A percentile compares a stretch with the other conserved stretches of the same genome.
phyloP scores from a whole-genome alignment of 2,329 filamentous ascomycete species.

The Curvularia spicifera region DNA sequence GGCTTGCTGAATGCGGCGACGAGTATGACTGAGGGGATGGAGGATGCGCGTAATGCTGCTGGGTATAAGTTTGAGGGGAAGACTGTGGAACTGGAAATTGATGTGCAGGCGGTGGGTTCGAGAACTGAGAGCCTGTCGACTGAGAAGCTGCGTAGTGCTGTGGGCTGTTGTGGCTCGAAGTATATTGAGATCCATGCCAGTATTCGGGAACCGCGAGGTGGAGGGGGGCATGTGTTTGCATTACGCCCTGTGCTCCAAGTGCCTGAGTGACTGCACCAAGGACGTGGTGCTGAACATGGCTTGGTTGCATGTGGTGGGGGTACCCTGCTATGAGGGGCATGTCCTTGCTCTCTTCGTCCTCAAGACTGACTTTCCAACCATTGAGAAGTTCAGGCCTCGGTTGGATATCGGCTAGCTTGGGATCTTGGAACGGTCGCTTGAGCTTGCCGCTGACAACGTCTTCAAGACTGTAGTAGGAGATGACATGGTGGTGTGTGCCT shows the following conservation, averaged over 20 bases:
- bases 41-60: constrained; percentile 34
- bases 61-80: constrained; percentile 22
- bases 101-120: constrained; percentile 11
- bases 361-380: constrained; percentile 48
- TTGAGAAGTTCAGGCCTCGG: constrained; percentile 43
- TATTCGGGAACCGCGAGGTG: constrained; percentile 43
- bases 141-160: constrained; percentile 37
- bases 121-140: constrained; percentile 1
- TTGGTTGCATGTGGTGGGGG: constrained; percentile 37
- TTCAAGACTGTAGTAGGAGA: constrained; percentile 85
- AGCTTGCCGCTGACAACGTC: constrained; percentile 65
- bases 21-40: constrained; percentile 37
- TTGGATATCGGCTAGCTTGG: constrained; percentile 43
- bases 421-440: constrained; percentile 45
- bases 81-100: constrained; percentile 36
- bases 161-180: constrained; percentile 32
- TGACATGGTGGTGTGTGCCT: constrained; percentile 80
- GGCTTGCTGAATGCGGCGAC: constrained; percentile 26
- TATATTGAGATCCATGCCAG: constrained; percentile 39
- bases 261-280: constrained; percentile 31
- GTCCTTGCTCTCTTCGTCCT: constrained; percentile 48
- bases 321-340: constrained; percentile 40
- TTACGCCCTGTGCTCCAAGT: constrained; percentile 31
- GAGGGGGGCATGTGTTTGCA: constrained; percentile 35
- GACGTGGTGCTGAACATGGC: constrained; percentile 38